These are phyloP conservation scores for Herpetomonas muscarum DNA, from an alignment of 208 protist genomes.

Conservation along the genomic window DNA sequence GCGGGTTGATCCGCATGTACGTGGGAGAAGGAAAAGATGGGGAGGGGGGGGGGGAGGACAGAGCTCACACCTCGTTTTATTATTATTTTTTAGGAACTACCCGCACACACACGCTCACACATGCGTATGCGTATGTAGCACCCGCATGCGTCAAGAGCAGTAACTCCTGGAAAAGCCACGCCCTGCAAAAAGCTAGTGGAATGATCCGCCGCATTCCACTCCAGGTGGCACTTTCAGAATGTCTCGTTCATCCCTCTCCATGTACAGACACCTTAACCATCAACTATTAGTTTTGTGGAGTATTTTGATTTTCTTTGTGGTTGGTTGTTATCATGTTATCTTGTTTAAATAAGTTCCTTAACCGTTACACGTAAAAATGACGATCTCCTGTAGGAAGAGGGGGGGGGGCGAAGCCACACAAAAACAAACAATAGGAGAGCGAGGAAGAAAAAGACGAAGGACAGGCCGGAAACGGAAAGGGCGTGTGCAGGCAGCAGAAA, in stretches of 20 bases:
- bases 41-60: not conserved
- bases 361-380: not conserved
- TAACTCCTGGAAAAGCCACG: not conserved
- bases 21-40: conserved; percentile 1
- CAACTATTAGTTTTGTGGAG: no score
- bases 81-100: not conserved
- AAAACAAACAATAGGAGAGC: conserved; percentile 2
- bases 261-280: no score
- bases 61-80: not conserved
- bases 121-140: not conserved
- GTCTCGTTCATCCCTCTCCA: not conserved
- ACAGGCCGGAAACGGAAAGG: not conserved
- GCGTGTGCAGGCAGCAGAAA: not conserved
- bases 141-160: not conserved
- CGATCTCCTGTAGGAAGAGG: not conserved
- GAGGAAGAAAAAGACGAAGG: conserved; percentile 12
- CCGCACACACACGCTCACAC: not conserved
- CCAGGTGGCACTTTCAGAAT: no score
- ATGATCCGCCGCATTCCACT: no score
- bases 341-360: no score
- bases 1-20: no score
- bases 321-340: no score
- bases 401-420: not conserved
- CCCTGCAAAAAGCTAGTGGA: no score
- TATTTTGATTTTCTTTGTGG: no score